These are phyloP conservation scores for Penicillium antarcticum DNA, from an alignment of 495 filamentous ascomycete species.

Conservation along the genomic window DNA sequence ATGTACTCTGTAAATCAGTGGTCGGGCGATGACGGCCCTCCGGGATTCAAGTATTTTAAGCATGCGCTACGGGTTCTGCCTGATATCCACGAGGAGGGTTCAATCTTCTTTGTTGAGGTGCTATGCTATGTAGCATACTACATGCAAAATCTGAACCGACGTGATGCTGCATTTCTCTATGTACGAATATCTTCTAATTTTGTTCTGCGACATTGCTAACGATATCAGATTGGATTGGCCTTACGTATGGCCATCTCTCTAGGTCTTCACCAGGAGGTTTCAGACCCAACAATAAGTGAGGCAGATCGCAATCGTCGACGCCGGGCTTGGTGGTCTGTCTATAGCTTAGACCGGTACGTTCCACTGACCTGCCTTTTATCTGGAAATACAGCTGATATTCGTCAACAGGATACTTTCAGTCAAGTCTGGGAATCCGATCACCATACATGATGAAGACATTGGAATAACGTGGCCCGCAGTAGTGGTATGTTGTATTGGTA, in stretches of 20 bases:
- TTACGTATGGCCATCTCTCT: conserved; percentile 51
- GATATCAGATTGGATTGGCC: conserved; percentile 41
- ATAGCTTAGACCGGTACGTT: conserved; percentile 42
- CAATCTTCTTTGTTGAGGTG: conserved; percentile 49
- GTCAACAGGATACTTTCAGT: conserved; percentile 35
- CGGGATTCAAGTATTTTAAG: conserved; percentile 50
- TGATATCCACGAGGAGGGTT: conserved; percentile 49
- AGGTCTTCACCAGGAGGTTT: conserved; percentile 49
- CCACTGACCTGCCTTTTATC: background rate
- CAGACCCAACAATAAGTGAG: conserved; percentile 26
- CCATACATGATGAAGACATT: conserved; percentile 50
- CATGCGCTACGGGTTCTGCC: conserved; percentile 46
- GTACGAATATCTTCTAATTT: conserved; percentile 13
- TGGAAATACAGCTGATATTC: background rate
- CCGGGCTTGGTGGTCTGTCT: conserved; percentile 52
- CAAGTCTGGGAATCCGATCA: conserved; percentile 49
- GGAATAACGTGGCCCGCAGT: conserved; percentile 37
- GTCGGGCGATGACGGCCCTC: conserved; percentile 45
- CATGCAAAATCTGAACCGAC: conserved; percentile 49
- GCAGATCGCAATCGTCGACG: conserved; percentile 41
- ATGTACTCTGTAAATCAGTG: conserved; percentile 52
- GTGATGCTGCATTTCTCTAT: conserved; percentile 48
- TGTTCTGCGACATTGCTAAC: background rate
- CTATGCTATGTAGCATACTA: conserved; percentile 51
- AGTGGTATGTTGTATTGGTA: conserved; percentile 15